Base-by-base conservation (phyloP, 768 basidiomycete species). In the Tricholoma flavovirens region DNA sequence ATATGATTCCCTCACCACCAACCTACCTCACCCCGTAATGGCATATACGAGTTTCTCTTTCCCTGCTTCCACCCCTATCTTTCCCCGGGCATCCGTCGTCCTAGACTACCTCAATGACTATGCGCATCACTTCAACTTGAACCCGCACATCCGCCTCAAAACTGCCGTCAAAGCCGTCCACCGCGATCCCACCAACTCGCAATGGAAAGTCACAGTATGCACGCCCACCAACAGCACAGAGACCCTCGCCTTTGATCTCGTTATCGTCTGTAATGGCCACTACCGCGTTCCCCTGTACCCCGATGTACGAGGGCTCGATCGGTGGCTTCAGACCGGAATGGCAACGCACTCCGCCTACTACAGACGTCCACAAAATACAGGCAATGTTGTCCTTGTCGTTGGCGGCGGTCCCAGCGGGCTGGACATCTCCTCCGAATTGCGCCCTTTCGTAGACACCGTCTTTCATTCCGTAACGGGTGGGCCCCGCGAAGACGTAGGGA, bases 1-100 rank as follows among this genome's bases (percentile, higher is more conserved):
- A 10, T 93, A 93, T 64, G 86, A 92, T 62, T 86, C 86, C 0
- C 73, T 93, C 14, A 87, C 86, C 19, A 86, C 90, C 1, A 93
- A 93, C 62, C 66, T 93, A 4, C 88, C 91, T 0, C 87, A 92
- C 60, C 86, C 86, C 0, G 57, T 85, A 50, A 93, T 93, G 91
- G 79, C 80, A 2, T 92, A 75, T 61, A 72, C 77, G 1, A 78
- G 77, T 46, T 83, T 81, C 63, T 63, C 76, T 1, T 92, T 91
- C 63, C 88, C 88, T 0, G 84, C 87, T 0, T 82, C 79, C 2
- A 91, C 90, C 0, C 77, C 84, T 1, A 73, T 91, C 26, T 93
- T 79, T 67, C 90, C 91, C 0, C 63, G 60, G 5, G 88, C 88
- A 2, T 60, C 74, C 0, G 71, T 73, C 5, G 87, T 94, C 1